These are phyloP conservation scores for Acorus gramineus DNA, from an alignment of 106 monocot species.

Conservation along the genomic window DNA sequence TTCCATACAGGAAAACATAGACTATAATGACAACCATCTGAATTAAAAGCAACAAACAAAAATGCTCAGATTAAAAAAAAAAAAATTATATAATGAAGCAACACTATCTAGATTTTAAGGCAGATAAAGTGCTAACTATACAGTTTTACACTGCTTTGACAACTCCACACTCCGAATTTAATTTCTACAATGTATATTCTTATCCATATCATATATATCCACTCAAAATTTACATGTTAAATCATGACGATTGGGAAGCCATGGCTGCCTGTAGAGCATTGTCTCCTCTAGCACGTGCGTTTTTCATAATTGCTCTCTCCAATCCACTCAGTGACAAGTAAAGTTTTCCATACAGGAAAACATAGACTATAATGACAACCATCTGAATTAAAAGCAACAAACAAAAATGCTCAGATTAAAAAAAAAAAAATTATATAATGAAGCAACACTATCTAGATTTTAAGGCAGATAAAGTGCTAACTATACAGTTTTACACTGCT, in stretches of 20 bases:
- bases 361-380: slow-evolving; percentile 79
- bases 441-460: background rate
- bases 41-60: slow-evolving; percentile 1
- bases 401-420: background rate
- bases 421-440: background rate
- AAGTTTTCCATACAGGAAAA: slow-evolving; percentile 77
- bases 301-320: slow-evolving; percentile 72
- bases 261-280: slow-evolving; percentile 76
- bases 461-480: background rate
- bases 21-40: slow-evolving; percentile 88
- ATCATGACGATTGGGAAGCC: slow-evolving; percentile 98
- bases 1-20: slow-evolving; percentile 82
- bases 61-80: background rate
- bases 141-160: too few species aligned
- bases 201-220: too few species aligned
- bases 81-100: background rate
- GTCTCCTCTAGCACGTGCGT: slow-evolving; percentile 73
- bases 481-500: too few species aligned
- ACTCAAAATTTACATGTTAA: too few species aligned
- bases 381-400: slow-evolving; percentile 31
- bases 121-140: background rate
- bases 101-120: too few species aligned
- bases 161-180: too few species aligned
- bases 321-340: slow-evolving; percentile 84
- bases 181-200: too few species aligned